These are phyloP conservation scores for Handroanthus guayacan DNA, from an alignment of 257 asterid species.

Conservation along the genomic window DNA sequence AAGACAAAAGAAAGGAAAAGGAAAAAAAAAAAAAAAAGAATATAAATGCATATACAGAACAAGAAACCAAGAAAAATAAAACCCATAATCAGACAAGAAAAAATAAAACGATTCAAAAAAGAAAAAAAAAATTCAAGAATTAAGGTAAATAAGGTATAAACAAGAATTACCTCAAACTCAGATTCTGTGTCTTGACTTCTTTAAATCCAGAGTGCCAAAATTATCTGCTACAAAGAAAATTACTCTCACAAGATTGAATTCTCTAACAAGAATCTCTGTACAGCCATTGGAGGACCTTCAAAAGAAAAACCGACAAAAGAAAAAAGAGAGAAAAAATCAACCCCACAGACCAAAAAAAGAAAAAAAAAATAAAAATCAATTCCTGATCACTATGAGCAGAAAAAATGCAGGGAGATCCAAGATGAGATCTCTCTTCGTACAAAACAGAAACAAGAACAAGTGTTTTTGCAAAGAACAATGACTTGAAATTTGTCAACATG, in stretches of 20 bases:
- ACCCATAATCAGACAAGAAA: conserved; percentile 17
- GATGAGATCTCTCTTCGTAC: conserved; percentile 51
- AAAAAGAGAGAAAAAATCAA: background rate
- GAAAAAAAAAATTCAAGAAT: conserved; percentile 20
- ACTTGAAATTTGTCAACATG: conserved; percentile 62
- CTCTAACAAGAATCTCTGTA: conserved; percentile 44
- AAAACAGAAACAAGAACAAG: conserved; percentile 50
- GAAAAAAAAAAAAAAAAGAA: background rate
- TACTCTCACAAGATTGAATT: conserved; percentile 35
- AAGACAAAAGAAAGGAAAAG: background rate
- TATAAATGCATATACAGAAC: conserved; percentile 14
- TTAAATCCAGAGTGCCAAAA: conserved; percentile 31
- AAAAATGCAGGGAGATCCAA: conserved; percentile 47
- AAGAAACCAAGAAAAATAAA: conserved; percentile 23
- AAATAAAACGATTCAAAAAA: background rate
- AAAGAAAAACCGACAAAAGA: conserved; percentile 14
- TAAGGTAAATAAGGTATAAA: background rate
- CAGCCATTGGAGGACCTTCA: conserved; percentile 47
- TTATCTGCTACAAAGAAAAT: conserved; percentile 38
- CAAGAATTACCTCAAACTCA: conserved; percentile 43
- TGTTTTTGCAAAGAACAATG: conserved; percentile 51
- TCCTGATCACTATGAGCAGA: conserved; percentile 37
- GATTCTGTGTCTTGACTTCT: conserved; percentile 38
- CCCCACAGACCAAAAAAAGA: conserved; percentile 17
- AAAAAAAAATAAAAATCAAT: background rate